These are phyloP conservation scores for Fusarium dlaminii DNA, from an alignment of 2,329 filamentous ascomycete genomes.

Conservation along the genomic window DNA sequence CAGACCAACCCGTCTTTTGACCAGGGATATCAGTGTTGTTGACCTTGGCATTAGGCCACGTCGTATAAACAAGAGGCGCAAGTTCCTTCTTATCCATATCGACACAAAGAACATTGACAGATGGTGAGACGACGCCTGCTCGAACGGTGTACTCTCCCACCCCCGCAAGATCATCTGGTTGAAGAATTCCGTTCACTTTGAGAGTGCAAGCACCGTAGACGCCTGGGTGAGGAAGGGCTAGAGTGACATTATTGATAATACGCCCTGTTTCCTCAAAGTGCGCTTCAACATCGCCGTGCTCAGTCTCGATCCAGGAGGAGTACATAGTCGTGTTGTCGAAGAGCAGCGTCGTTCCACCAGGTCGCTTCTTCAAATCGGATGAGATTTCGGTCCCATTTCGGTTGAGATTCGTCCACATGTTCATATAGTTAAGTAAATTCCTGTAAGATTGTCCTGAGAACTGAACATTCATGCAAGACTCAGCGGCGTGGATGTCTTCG, in stretches of 20 bases:
- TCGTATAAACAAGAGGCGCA: constrained; percentile 69
- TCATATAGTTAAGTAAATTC: constrained; percentile 71
- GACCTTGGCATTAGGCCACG: constrained; percentile 61
- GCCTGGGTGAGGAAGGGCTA: constrained; percentile 79
- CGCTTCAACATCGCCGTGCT: constrained; percentile 61
- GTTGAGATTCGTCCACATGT: constrained; percentile 62
- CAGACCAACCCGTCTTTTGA: constrained; percentile 47
- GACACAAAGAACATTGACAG: constrained; percentile 77
- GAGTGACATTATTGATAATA: constrained; percentile 78
- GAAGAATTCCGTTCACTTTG: constrained; percentile 71
- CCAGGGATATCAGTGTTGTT: constrained; percentile 46
- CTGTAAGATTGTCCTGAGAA: constrained; percentile 76
- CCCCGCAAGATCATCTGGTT: constrained; percentile 71
- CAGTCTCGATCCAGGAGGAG: constrained; percentile 73
- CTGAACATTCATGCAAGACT: constrained; percentile 74
- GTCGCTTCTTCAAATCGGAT: constrained; percentile 58
- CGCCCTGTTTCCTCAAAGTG: constrained; percentile 61
- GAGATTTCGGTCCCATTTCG: constrained; percentile 54
- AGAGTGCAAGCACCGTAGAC: constrained; percentile 72
- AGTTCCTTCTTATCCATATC: constrained; percentile 70
- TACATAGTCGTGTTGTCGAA: constrained; percentile 78
- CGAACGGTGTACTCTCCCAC: constrained; percentile 74
- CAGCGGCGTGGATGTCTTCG: constrained; percentile 53
- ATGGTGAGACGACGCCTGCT: constrained; percentile 76
- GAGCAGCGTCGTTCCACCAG: constrained; percentile 69